Evolutionary conservation across 495 filamentous ascomycete genomes (phyloP).

Genomic region (Penicillium psychrofluorescens): DNA sequence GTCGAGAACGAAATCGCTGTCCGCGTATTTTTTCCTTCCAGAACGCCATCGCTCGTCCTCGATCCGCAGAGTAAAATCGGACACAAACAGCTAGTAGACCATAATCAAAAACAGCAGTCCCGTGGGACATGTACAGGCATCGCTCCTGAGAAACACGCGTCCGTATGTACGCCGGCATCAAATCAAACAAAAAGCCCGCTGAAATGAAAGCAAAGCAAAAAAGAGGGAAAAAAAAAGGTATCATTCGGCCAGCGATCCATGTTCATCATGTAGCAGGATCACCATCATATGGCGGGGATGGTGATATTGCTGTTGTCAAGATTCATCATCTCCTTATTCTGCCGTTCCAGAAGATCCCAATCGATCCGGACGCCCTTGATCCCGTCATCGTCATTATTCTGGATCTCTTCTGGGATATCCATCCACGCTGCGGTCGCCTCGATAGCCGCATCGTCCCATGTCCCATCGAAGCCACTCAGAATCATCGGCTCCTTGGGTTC

Average conservation of each 20-base stretch:
- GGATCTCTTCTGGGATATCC: slow-evolving; percentile 8
- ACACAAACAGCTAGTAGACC: neutral
- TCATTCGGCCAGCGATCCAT: neutral
- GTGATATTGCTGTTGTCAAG: slow-evolving; percentile 19
- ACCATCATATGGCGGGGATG: slow-evolving; percentile 19
- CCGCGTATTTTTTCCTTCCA: slow-evolving; percentile 18
- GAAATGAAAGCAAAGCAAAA: slow-evolving; percentile 11
- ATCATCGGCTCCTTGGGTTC: slow-evolving; percentile 6
- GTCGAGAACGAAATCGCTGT: neutral
- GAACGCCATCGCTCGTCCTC: slow-evolving; percentile 31
- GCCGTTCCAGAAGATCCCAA: slow-evolving; percentile 21
- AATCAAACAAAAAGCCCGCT: slow-evolving; percentile 7
- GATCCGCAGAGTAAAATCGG: slow-evolving; percentile 1
- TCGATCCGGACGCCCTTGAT: slow-evolving; percentile 2
- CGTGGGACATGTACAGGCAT: slow-evolving; percentile 19
- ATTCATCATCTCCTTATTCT: slow-evolving; percentile 20
- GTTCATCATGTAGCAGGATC: neutral
- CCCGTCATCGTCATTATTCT: slow-evolving; percentile 1
- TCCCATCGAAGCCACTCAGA: slow-evolving; percentile 7
- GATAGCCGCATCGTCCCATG: slow-evolving; percentile 14
- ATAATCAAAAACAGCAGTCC: slow-evolving; percentile 6
- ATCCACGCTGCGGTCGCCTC: slow-evolving; percentile 9
- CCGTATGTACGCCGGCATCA: slow-evolving; percentile 15
- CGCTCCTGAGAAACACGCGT: slow-evolving; percentile 4
- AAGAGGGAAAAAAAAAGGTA: slow-evolving; percentile 3